phyloP scores from a whole-genome alignment of 2,329 filamentous ascomycete species.

The Aureobasidium sp. region DNA sequence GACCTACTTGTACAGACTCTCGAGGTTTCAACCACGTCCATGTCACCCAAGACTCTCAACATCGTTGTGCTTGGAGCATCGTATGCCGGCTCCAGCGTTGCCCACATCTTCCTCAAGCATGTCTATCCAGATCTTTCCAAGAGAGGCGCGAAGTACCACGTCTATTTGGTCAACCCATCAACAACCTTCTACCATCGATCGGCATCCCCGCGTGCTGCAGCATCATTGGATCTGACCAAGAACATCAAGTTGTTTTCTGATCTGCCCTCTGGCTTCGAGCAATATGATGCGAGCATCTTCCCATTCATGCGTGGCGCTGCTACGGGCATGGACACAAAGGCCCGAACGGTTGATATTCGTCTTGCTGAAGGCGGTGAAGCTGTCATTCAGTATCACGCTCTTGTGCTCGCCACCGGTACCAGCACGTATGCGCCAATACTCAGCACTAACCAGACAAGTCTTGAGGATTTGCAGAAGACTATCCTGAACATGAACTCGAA shows the following conservation, averaged over 20 bases:
- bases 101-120: slow-evolving; percentile 63
- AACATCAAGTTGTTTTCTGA: slow-evolving; percentile 55
- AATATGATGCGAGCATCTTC: slow-evolving; percentile 54
- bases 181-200: slow-evolving; percentile 60
- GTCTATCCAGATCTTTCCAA: slow-evolving; percentile 45
- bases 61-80: slow-evolving; percentile 62
- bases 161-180: slow-evolving; percentile 62
- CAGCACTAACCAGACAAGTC: slow-evolving; percentile 44
- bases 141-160: slow-evolving; percentile 46
- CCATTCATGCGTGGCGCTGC: slow-evolving; percentile 58
- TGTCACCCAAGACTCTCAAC: slow-evolving; percentile 27
- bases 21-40: too few relatives aligned
- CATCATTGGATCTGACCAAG: slow-evolving; percentile 53
- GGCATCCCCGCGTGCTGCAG: slow-evolving; percentile 59
- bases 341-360: slow-evolving; percentile 42
- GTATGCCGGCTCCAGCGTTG: slow-evolving; percentile 56
- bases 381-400: slow-evolving; percentile 52
- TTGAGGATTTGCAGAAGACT: slow-evolving; percentile 33
- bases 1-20: too few relatives aligned
- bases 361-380: slow-evolving; percentile 37
- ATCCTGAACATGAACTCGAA: slow-evolving; percentile 35
- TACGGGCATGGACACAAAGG: slow-evolving; percentile 49
- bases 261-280: slow-evolving; percentile 55
- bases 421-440: slow-evolving; percentile 50
- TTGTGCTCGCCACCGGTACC: slow-evolving; percentile 63